A percentile compares a stretch with the other conserved stretches of the same genome.
Evolutionary conservation across 352 stramenopile species (phyloP).

Genomic region (Phytophthora pisi): DNA sequence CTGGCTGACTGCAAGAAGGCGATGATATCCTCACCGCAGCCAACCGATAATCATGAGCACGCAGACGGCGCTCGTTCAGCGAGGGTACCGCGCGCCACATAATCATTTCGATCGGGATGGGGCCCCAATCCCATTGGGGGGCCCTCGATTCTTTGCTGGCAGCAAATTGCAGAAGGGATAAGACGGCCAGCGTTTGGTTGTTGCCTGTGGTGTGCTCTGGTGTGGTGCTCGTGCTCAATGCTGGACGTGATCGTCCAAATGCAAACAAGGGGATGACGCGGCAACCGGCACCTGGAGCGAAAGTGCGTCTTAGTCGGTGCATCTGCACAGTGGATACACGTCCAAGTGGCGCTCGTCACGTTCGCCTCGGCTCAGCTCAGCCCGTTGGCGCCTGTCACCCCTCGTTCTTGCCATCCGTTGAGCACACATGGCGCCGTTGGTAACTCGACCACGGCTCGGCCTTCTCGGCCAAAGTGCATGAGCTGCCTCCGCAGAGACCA

Average conservation of each 20-base stretch:
- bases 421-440: not conserved
- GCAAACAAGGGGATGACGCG: not conserved
- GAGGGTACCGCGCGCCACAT: slow-evolving; percentile 6
- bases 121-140: not conserved
- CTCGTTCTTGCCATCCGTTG: not conserved
- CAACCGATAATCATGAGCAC: slow-evolving; percentile 12
- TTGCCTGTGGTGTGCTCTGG: not conserved
- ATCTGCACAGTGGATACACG: not conserved
- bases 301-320: not conserved
- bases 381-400: not conserved
- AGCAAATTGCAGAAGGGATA: not conserved
- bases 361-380: no score
- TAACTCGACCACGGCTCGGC: not conserved
- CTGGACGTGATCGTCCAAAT: not conserved
- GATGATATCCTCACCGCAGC: no score
- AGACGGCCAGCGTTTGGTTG: not conserved
- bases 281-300: not conserved
- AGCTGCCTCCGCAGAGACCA: not conserved
- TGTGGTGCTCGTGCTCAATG: not conserved
- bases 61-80: not conserved
- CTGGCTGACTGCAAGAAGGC: no score
- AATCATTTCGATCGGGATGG: slow-evolving; percentile 19
- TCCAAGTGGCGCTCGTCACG: not conserved
- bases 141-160: not conserved
- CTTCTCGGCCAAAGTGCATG: not conserved